Conservation (phyloP, 2,329 filamentous ascomycete genomes). For the Plenodomus biglobosus region DNA sequence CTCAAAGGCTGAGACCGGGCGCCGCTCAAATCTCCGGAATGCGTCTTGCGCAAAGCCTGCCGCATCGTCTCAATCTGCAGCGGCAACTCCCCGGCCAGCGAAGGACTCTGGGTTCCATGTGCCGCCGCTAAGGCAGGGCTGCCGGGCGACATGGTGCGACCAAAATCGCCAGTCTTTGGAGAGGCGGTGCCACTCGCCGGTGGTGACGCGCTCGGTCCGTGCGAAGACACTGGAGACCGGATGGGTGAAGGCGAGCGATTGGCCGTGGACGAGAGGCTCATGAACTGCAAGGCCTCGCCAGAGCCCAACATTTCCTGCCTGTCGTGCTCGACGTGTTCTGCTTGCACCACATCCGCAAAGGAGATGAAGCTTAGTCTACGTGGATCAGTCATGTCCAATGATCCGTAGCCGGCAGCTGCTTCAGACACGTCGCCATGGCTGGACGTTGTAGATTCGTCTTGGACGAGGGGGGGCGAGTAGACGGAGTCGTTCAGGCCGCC, state of each 20-base stretch:
- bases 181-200: conserved; percentile 75
- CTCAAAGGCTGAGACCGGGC: conserved; percentile 44
- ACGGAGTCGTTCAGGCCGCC: conserved; percentile 39
- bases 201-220: conserved; percentile 68
- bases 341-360: conserved; percentile 92
- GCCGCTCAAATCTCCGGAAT: conserved; percentile 72
- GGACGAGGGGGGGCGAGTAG: conserved; percentile 36
- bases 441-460: conserved; percentile 31
- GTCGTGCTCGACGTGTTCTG: conserved; percentile 70
- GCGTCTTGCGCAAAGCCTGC: conserved; percentile 82
- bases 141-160: conserved; percentile 59
- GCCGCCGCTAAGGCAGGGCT: conserved; percentile 57
- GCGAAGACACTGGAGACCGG: conserved; percentile 75
- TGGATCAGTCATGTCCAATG: conserved; percentile 75
- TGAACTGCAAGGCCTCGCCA: conserved; percentile 67
- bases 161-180: conserved; percentile 70
- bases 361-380: conserved; percentile 91
- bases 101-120: conserved; percentile 55
- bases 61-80: conserved; percentile 92
- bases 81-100: conserved; percentile 68
- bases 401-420: conserved; percentile 70
- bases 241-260: conserved; percentile 77
- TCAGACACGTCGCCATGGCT: conserved; percentile 33
- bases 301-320: conserved; percentile 43
- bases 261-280: conserved; percentile 64